phyloP scores from a whole-genome alignment of 2,329 filamentous ascomycete species.

The Boeremia lycopersici region DNA sequence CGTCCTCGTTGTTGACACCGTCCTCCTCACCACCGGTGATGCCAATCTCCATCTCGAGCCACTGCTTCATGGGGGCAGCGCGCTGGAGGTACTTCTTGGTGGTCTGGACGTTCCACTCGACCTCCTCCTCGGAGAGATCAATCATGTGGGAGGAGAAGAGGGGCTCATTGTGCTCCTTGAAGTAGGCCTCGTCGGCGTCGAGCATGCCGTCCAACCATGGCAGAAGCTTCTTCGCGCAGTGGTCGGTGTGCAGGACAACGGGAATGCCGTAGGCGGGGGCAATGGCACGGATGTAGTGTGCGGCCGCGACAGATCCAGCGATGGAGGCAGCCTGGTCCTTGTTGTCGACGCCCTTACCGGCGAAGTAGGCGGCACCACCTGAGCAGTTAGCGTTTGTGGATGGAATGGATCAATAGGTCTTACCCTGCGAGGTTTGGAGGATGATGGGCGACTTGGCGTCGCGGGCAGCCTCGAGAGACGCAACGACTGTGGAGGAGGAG shows the following conservation, averaged over 20 bases:
- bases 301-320: slow-evolving; percentile 78
- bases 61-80: slow-evolving; percentile 92
- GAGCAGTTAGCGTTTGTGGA: no score
- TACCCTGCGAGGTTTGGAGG: slow-evolving; percentile 20
- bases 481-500: slow-evolving; percentile 82
- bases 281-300: slow-evolving; percentile 90
- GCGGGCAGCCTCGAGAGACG: slow-evolving; percentile 83
- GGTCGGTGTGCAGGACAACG: slow-evolving; percentile 76
- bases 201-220: slow-evolving; percentile 84
- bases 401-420: no score
- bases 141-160: slow-evolving; percentile 99
- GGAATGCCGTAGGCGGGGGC: slow-evolving; percentile 76
- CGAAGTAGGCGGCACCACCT: slow-evolving; percentile 67
- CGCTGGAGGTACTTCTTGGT: slow-evolving; percentile 80
- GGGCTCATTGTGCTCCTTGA: slow-evolving; percentile 78
- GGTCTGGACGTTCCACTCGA: slow-evolving; percentile 85
- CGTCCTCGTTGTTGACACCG: slow-evolving; percentile 95
- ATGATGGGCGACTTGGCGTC: slow-evolving; percentile 84
- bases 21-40: slow-evolving; percentile 93
- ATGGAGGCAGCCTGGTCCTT: slow-evolving; percentile 83
- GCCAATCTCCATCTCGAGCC: slow-evolving; percentile 96
- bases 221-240: slow-evolving; percentile 99
- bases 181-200: slow-evolving; percentile 91
- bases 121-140: slow-evolving; percentile 81
- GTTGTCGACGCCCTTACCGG: slow-evolving; percentile 59